Percentiles rank a stretch among this genome's conserved stretches.
These are phyloP conservation scores for Saururus chinensis DNA, from an alignment of 164 flowering plant species.

Conservation along the genomic window DNA sequence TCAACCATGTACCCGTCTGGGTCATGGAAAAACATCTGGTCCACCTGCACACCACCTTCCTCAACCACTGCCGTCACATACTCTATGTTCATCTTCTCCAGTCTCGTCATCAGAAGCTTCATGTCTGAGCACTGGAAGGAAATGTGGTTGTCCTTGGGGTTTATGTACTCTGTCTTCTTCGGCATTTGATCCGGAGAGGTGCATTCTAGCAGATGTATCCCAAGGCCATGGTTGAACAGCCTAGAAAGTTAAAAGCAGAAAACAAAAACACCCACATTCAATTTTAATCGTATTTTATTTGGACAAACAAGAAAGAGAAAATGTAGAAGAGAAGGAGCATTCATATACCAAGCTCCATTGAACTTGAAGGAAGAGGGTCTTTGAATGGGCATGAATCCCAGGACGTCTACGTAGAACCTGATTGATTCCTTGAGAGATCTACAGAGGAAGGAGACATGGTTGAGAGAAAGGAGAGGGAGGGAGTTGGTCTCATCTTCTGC, in stretches of 20 bases:
- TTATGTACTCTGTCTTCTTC: conserved; percentile 28
- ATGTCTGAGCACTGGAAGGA: conserved; percentile 66
- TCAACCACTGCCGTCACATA: conserved; percentile 57
- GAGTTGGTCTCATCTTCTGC: background rate
- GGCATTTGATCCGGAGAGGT: conserved; percentile 16
- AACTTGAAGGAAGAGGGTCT: conserved; percentile 66
- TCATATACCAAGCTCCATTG: conserved; percentile 62
- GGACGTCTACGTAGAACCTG: conserved; percentile 43
- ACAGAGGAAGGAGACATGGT: conserved; percentile 50
- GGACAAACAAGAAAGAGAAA: background rate
- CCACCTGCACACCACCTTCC: conserved; percentile 54
- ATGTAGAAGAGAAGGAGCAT: background rate
- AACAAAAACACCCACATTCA: too few relatives aligned
- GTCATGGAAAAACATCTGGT: conserved; percentile 83
- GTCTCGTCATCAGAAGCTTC: conserved; percentile 33
- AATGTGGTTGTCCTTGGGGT: conserved; percentile 76
- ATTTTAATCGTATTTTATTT: background rate
- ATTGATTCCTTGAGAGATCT: conserved; percentile 31
- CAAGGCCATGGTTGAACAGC: conserved; percentile 64
- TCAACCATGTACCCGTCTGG: conserved; percentile 89
- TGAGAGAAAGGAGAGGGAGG: conserved; percentile 43
- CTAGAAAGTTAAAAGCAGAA: conserved; percentile 14
- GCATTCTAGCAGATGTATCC: conserved; percentile 63
- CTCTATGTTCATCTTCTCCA: conserved; percentile 49
- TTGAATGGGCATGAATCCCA: conserved; percentile 58